A percentile compares a stretch with the other conserved stretches of the same genome.
phyloP scores from a whole-genome alignment of 495 filamentous ascomycete genomes.

The Penicillium argentinense region DNA sequence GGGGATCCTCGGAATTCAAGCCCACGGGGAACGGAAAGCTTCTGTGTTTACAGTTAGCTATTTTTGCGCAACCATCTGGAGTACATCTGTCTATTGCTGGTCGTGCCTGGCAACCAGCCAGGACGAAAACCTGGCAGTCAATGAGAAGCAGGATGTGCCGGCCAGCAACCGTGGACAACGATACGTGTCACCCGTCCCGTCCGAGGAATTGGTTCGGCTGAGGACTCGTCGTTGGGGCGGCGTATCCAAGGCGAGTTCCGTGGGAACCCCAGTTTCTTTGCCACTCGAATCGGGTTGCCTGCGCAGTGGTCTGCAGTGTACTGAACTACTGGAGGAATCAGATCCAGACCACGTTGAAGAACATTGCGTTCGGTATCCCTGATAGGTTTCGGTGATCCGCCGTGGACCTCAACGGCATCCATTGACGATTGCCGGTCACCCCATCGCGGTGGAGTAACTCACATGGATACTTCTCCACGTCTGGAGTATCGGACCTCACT shows the following conservation, averaged over 20 bases:
- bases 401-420: neutral
- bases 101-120: neutral
- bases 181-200: constrained; percentile 4
- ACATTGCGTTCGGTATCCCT: neutral
- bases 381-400: constrained; percentile 15
- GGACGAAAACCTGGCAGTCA: neutral
- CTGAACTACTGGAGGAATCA: neutral
- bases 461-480: constrained; percentile 15
- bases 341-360: neutral
- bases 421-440: constrained; percentile 2
- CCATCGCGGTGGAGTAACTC: constrained; percentile 10
- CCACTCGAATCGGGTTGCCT: constrained; percentile 9
- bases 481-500: constrained; percentile 6
- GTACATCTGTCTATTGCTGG: constrained; percentile 7
- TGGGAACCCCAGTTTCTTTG: constrained; percentile 3
- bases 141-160: neutral
- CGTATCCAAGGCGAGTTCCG: constrained; percentile 1
- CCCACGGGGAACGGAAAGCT: neutral
- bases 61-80: neutral
- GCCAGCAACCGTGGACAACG: constrained; percentile 3
- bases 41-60: constrained; percentile 5
- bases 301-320: neutral
- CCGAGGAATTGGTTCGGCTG: neutral
- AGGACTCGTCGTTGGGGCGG: neutral
- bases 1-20: too few relatives aligned